These are phyloP conservation scores for Borealophlyctis nickersoniae DNA, from an alignment of 192 early-diverging fungal genomes.

Conservation along the genomic window DNA sequence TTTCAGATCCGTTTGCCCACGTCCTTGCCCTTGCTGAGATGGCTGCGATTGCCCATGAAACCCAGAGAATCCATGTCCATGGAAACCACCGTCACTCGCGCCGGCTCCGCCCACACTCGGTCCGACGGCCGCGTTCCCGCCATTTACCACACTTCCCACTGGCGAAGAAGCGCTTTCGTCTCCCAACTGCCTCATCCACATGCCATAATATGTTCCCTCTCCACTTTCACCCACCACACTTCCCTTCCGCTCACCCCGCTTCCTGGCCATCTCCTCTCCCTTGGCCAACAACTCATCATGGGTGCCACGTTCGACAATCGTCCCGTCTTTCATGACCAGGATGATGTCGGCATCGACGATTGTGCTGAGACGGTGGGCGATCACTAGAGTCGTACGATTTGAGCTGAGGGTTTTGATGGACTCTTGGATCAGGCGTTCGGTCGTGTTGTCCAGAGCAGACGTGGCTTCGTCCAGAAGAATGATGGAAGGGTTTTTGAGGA, in stretches of 20 bases:
- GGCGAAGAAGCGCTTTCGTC: conserved; percentile 27
- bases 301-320: conserved; percentile 74
- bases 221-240: conserved; percentile 17
- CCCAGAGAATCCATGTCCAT: too few species aligned
- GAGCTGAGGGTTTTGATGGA: conserved; percentile 72
- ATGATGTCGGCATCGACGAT: conserved; percentile 70
- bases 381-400: conserved; percentile 76
- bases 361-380: conserved; percentile 75
- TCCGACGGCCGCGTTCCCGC: too few species aligned
- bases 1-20: too few species aligned
- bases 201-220: conserved; percentile 75
- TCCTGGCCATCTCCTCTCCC: conserved; percentile 20
- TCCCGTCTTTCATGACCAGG: conserved; percentile 77
- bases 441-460: conserved; percentile 46
- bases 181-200: conserved; percentile 88
- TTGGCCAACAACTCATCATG: conserved; percentile 69
- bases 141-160: too few species aligned
- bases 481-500: conserved; percentile 71
- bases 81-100: too few species aligned
- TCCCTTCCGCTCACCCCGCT: conserved; percentile 25
- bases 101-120: too few species aligned
- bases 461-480: conserved; percentile 93
- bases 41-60: too few species aligned
- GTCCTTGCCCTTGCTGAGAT: too few species aligned
- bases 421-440: conserved; percentile 87